These are phyloP conservation scores for Puccinellia tenuiflora DNA, from an alignment of 176 grass and related monocot genomes.

Conservation along the genomic window DNA sequence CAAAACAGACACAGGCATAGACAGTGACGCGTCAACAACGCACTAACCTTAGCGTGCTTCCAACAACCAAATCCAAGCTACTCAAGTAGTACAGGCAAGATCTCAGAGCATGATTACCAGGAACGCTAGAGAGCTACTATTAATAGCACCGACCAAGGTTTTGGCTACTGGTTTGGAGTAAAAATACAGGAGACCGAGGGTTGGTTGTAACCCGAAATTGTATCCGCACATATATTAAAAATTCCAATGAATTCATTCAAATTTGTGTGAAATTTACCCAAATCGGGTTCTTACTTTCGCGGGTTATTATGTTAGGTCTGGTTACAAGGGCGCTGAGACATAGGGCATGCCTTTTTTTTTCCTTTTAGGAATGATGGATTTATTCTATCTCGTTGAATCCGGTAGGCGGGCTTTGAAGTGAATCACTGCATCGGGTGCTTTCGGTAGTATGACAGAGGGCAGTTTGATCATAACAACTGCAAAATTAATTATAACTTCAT, in stretches of 20 bases:
- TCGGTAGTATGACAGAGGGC: background rate
- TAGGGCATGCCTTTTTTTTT: background rate
- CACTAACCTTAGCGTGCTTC: constrained; percentile 11
- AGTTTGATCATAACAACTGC: background rate
- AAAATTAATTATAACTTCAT: background rate
- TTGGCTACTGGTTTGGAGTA: background rate
- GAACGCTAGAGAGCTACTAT: background rate
- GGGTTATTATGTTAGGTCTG: background rate
- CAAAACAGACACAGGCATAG: background rate
- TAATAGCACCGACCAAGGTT: background rate
- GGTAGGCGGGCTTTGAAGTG: no score
- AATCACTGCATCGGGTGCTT: background rate
- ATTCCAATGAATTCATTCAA: background rate
- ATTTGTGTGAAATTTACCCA: background rate
- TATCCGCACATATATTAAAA: background rate
- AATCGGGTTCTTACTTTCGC: background rate
- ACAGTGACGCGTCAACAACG: constrained; percentile 11
- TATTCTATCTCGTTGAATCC: background rate
- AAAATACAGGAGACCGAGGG: background rate
- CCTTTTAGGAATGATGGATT: background rate
- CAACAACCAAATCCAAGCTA: constrained; percentile 3
- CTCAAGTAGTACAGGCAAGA: background rate
- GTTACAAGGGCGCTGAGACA: background rate
- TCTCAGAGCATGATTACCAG: background rate
- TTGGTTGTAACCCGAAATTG: background rate